phyloP scores from a whole-genome alignment of 2,329 filamentous ascomycete genomes.

The Beauveria caledonica region DNA sequence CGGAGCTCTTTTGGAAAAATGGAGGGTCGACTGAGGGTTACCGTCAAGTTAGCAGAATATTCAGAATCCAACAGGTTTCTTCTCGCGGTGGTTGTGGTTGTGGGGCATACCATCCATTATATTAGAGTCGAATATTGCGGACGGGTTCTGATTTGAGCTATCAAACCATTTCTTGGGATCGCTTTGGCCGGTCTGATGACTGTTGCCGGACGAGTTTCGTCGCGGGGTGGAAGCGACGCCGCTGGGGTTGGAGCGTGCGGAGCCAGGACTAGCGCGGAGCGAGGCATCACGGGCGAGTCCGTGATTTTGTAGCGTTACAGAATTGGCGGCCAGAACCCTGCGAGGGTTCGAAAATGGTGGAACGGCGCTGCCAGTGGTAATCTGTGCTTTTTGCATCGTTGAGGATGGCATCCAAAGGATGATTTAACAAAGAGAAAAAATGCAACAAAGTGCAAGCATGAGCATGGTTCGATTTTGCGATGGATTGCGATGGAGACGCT shows the following conservation, averaged over 20 bases:
- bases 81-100: background rate
- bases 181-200: slow-evolving; percentile 38
- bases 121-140: slow-evolving; percentile 31
- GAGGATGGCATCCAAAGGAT: background rate
- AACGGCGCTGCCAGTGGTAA: background rate
- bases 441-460: background rate
- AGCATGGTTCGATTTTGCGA: slow-evolving; percentile 6
- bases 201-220: slow-evolving; percentile 40
- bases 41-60: background rate
- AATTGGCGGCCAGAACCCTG: slow-evolving; percentile 35
- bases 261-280: slow-evolving; percentile 20
- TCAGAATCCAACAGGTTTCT: background rate
- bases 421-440: background rate
- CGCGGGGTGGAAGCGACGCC: slow-evolving; percentile 19
- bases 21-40: slow-evolving; percentile 38
- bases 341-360: slow-evolving; percentile 23
- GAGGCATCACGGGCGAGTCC: slow-evolving; percentile 36
- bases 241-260: slow-evolving; percentile 15
- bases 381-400: background rate
- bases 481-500: background rate
- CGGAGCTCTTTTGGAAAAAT: slow-evolving; percentile 46
- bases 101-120: slow-evolving; percentile 38
- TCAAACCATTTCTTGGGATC: slow-evolving; percentile 49
- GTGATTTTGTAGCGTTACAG: slow-evolving; percentile 40
- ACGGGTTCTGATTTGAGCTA: slow-evolving; percentile 42